Evolutionary conservation across 495 filamentous ascomycete genomes (phyloP).

Genomic region (Aspergillus nidulans): DNA sequence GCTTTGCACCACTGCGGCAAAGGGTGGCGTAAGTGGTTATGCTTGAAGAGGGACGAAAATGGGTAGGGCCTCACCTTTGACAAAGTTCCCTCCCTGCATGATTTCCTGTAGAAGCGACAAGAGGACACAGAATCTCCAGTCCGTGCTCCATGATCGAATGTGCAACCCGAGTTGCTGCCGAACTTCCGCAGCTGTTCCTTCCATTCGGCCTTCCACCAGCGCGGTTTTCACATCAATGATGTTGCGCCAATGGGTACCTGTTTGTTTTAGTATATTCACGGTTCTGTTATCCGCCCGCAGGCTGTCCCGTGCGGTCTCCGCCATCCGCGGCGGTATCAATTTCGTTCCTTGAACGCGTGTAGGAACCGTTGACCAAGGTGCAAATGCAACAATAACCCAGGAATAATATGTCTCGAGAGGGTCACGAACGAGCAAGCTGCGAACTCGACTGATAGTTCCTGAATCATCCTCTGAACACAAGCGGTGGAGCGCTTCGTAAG

Average conservation of each 20-base stretch:
- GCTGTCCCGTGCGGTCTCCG: conserved; percentile 64
- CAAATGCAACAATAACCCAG: conserved; percentile 71
- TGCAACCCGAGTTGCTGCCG: conserved; percentile 64
- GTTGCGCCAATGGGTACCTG: conserved; percentile 52
- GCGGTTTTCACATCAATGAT: conserved; percentile 57
- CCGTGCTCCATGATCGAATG: conserved; percentile 69
- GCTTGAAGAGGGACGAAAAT: background rate
- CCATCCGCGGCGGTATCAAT: conserved; percentile 47
- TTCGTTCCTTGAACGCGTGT: conserved; percentile 39
- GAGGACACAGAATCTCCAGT: conserved; percentile 74
- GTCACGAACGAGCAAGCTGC: conserved; percentile 52
- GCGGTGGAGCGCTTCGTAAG: conserved; percentile 34
- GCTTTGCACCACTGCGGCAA: conserved; percentile 26
- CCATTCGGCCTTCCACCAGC: conserved; percentile 20
- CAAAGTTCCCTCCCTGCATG: conserved; percentile 34
- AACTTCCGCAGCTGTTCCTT: conserved; percentile 33
- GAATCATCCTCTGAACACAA: conserved; percentile 17
- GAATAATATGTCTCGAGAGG: conserved; percentile 59
- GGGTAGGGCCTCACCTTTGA: conserved; percentile 25
- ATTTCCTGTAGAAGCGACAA: conserved; percentile 66
- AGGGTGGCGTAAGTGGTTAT: background rate
- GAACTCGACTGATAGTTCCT: conserved; percentile 22
- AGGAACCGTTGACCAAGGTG: conserved; percentile 67
- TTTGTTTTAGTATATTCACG: conserved; percentile 57
- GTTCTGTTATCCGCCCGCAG: conserved; percentile 75